These are phyloP conservation scores for Coprinopsis marcescibilis DNA, from an alignment of 768 basidiomycete genomes.

Conservation along the genomic window DNA sequence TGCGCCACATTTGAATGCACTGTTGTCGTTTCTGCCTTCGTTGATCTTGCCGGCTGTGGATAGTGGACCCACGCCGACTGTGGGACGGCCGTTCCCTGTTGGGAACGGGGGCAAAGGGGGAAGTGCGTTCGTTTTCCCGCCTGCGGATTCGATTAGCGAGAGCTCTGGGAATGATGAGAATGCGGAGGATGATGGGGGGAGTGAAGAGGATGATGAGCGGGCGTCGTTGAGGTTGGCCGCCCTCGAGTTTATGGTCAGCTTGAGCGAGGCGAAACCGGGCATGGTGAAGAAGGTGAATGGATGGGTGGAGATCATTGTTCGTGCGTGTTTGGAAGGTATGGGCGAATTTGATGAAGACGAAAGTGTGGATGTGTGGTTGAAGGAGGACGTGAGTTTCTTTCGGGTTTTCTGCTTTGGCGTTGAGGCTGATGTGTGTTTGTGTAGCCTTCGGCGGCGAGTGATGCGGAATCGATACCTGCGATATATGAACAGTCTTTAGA, in stretches of 20 bases:
- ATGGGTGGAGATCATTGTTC: conserved; percentile 66
- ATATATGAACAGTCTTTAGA: conserved; percentile 83
- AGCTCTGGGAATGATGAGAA: conserved; percentile 22
- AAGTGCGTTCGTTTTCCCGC: conserved; percentile 37
- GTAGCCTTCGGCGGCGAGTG: conserved; percentile 59
- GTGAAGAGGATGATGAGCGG: conserved; percentile 57
- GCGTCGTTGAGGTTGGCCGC: conserved; percentile 67
- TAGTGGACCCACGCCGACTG: conserved; percentile 45
- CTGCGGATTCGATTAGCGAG: conserved; percentile 23
- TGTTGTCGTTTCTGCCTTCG: conserved; percentile 66
- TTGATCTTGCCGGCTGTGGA: conserved; percentile 60
- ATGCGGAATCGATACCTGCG: conserved; percentile 60
- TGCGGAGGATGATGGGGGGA: conserved; percentile 25
- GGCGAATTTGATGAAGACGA: conserved; percentile 64
- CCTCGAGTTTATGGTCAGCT: conserved; percentile 75
- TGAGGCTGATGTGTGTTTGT: background rate
- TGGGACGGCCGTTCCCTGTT: conserved; percentile 38
- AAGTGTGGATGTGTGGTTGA: conserved; percentile 54
- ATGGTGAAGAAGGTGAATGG: conserved; percentile 66
- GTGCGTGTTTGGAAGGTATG: conserved; percentile 80
- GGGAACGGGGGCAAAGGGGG: conserved; percentile 3
- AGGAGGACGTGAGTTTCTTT: conserved; percentile 59
- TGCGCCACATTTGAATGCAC: conserved; percentile 57
- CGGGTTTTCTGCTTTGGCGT: conserved; percentile 1
- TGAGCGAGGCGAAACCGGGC: conserved; percentile 67